Conservation (phyloP, 352 stramenopile genomes). For the Globisporangium nodosum region DNA sequence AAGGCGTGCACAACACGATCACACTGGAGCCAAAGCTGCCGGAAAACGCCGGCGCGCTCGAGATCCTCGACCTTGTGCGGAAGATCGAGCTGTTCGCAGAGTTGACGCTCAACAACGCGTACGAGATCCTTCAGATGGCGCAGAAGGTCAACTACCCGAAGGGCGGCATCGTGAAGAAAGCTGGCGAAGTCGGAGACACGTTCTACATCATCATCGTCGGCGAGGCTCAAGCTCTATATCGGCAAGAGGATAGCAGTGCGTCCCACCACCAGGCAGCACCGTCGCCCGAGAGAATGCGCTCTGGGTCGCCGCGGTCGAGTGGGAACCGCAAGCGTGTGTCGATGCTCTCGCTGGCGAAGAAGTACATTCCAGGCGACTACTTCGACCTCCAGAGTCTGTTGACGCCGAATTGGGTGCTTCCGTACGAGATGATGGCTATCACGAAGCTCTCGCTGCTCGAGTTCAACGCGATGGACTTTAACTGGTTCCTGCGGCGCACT, state of each 20-base stretch:
- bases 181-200: conserved; percentile 43
- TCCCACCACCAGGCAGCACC: background rate
- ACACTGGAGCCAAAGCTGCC: conserved; percentile 69
- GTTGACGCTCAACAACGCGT: conserved; percentile 80
- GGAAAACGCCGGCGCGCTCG: conserved; percentile 69
- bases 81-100: conserved; percentile 83
- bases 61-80: conserved; percentile 80
- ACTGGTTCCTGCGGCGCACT: conserved; percentile 79
- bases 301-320: conserved; percentile 15
- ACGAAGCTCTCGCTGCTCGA: conserved; percentile 71
- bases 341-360: conserved; percentile 59
- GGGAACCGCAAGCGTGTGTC: conserved; percentile 43
- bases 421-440: conserved; percentile 57
- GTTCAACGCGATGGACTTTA: conserved; percentile 81
- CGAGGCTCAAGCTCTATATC: conserved; percentile 55
- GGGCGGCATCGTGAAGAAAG: conserved; percentile 40
- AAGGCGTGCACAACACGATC: conserved; percentile 87
- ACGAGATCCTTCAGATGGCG: conserved; percentile 83
- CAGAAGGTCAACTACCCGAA: conserved; percentile 65
- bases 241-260: conserved; percentile 10
- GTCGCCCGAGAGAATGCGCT: conserved; percentile 4
- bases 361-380: conserved; percentile 85
- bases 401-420: conserved; percentile 56
- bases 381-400: conserved; percentile 83
- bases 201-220: conserved; percentile 84